Evolutionary conservation across 331 rosid genomes (phyloP).

Genomic region (Erythrophleum ivorense): DNA sequence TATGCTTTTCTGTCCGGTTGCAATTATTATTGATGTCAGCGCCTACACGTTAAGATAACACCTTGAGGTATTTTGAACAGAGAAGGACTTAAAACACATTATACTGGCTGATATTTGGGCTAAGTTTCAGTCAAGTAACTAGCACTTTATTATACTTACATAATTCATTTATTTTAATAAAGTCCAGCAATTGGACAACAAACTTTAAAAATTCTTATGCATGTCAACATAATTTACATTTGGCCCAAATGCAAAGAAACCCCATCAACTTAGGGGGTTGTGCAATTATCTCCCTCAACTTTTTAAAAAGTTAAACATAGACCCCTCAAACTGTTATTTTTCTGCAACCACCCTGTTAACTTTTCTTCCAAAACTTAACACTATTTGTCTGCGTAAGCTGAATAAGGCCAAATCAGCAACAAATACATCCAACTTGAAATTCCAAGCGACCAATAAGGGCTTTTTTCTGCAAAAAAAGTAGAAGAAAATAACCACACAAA

Average conservation of each 20-base stretch:
- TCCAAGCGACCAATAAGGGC: neutral
- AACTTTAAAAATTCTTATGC: constrained; percentile 7
- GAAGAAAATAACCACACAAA: too few species aligned
- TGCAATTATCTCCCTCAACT: neutral
- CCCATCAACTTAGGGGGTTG: neutral
- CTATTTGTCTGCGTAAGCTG: neutral
- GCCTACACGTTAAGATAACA: constrained; percentile 56
- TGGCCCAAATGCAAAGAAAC: neutral
- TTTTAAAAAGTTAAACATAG: neutral
- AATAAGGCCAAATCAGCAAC: neutral
- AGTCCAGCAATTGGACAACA: constrained; percentile 18
- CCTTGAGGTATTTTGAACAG: constrained; percentile 29
- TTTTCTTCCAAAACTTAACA: neutral
- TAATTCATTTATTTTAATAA: constrained; percentile 18
- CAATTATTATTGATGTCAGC: constrained; percentile 42
- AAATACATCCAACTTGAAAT: neutral
- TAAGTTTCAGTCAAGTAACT: constrained; percentile 29
- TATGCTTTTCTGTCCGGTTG: constrained; percentile 55
- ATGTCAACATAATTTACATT: constrained; percentile 16
- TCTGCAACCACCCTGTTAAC: neutral
- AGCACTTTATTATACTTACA: constrained; percentile 7
- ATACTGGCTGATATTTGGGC: constrained; percentile 11
- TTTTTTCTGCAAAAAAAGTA: too few species aligned
- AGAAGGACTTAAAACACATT: constrained; percentile 28
- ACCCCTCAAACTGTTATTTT: neutral